Evolutionary conservation across 2,329 filamentous ascomycete genomes (phyloP).

Genomic region (Cercospora citrullina): DNA sequence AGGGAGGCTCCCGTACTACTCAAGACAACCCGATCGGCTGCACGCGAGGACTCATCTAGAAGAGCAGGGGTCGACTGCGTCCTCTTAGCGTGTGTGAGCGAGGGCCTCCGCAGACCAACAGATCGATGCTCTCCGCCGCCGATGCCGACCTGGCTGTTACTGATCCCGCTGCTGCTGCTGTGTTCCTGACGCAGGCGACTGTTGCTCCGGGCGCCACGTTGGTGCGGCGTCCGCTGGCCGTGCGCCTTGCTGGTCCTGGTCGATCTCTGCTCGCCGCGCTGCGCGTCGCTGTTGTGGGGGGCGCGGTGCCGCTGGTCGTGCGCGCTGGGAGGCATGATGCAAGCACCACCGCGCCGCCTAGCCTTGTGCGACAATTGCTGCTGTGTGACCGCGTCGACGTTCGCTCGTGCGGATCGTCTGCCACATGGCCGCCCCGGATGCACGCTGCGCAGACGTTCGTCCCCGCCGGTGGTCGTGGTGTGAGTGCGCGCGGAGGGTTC

Average conservation of each 20-base stretch:
- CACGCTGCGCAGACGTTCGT: neutral
- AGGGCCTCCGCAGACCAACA: slow-evolving; percentile 6
- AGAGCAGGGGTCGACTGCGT: slow-evolving; percentile 10
- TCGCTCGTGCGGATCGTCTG: neutral
- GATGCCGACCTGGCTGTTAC: neutral
- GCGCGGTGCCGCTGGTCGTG: neutral
- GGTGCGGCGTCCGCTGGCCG: neutral
- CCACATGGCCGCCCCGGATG: slow-evolving; percentile 1
- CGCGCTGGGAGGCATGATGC: neutral
- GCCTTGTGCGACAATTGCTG: slow-evolving; percentile 4
- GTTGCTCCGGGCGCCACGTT: neutral
- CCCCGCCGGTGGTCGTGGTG: neutral
- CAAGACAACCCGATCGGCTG: slow-evolving; percentile 2
- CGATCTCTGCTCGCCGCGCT: neutral
- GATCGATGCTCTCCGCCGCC: neutral
- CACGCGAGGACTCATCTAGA: neutral
- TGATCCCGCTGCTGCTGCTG: neutral
- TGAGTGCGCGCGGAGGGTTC: neutral
- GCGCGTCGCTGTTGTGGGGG: neutral
- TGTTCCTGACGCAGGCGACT: slow-evolving; percentile 2
- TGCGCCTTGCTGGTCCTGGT: neutral
- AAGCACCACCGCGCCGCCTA: neutral
- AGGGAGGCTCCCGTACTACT: neutral
- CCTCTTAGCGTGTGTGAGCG: slow-evolving; percentile 4
- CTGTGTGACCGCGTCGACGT: neutral